A percentile compares a stretch with the other conserved stretches of the same genome.
Evolutionary conservation across 2,329 filamentous ascomycete genomes (phyloP).

Genomic region (Apiospora hydei): DNA sequence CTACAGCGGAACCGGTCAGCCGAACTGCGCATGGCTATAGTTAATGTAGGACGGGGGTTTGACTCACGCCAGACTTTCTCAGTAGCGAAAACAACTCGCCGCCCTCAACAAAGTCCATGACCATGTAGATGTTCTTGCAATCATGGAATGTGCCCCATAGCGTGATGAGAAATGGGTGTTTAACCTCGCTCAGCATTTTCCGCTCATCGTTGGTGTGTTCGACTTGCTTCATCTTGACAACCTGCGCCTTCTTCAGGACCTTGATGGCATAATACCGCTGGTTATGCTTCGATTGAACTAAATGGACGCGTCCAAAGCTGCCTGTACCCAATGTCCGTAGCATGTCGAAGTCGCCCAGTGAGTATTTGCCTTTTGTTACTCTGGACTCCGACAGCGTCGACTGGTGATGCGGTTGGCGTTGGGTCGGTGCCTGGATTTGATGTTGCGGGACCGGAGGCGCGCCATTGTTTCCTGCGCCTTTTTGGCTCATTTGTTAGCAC

Average conservation of each 20-base stretch:
- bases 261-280: conserved; percentile 98
- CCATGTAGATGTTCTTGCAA: conserved; percentile 96
- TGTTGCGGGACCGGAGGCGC: conserved; percentile 40
- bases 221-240: conserved; percentile 99
- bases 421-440: conserved; percentile 39
- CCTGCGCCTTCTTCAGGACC: conserved; percentile 97
- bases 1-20: conserved; percentile 53
- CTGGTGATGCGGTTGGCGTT: conserved; percentile 37
- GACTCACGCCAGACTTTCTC: conserved; percentile 84
- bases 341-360: conserved; percentile 87
- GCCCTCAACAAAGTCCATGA: conserved; percentile 99
- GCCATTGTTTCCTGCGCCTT: conserved; percentile 43
- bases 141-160: conserved; percentile 99
- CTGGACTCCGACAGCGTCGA: conserved; percentile 53
- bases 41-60: background rate
- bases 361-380: conserved; percentile 97
- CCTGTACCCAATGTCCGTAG: conserved; percentile 93
- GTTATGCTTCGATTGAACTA: conserved; percentile 98
- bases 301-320: conserved; percentile 94
- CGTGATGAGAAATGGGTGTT: conserved; percentile 97
- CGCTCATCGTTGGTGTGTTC: conserved; percentile 99
- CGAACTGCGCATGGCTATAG: background rate
- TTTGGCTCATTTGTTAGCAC: conserved; percentile 31
- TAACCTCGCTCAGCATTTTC: conserved; percentile 93
- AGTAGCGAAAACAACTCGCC: conserved; percentile 96